Conservation (phyloP, 371 early-diverging fungal species). For the Dinochytrium kinnereticum region DNA sequence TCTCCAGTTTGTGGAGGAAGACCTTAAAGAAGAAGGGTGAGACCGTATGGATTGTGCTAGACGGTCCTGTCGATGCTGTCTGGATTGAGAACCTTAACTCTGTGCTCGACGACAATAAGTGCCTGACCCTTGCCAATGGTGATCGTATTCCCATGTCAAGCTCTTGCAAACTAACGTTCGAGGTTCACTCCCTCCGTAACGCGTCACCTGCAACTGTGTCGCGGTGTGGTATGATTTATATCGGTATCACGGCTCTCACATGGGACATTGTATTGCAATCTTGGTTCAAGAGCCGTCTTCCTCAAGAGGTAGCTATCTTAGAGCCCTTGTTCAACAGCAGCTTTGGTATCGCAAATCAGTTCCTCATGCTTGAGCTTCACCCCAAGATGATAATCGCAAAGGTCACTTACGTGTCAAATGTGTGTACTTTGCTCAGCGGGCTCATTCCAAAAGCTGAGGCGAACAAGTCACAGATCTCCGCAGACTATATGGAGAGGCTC, state of each 20-base stretch:
- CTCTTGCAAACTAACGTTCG: slow-evolving; percentile 64
- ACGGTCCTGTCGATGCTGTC: slow-evolving; percentile 70
- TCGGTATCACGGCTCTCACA: slow-evolving; percentile 62
- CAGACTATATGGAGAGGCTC: slow-evolving; percentile 56
- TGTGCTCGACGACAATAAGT: slow-evolving; percentile 72
- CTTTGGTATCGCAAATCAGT: slow-evolving; percentile 51
- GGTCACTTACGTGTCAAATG: slow-evolving; percentile 56
- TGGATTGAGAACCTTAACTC: slow-evolving; percentile 78
- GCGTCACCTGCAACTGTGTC: slow-evolving; percentile 68
- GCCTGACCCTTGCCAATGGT: slow-evolving; percentile 69
- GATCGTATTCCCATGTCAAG: slow-evolving; percentile 71
- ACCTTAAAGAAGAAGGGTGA: slow-evolving; percentile 66
- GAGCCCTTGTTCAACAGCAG: slow-evolving; percentile 58
- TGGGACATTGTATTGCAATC: slow-evolving; percentile 67
- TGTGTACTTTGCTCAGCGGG: slow-evolving; percentile 56
- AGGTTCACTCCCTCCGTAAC: slow-evolving; percentile 64
- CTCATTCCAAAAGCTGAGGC: slow-evolving; percentile 62
- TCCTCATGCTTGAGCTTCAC: slow-evolving; percentile 55
- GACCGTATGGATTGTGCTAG: slow-evolving; percentile 68
- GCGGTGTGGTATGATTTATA: slow-evolving; percentile 72
- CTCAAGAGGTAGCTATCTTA: slow-evolving; percentile 55
- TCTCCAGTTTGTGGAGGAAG: slow-evolving; percentile 66
- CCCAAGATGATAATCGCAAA: slow-evolving; percentile 64
- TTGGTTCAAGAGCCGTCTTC: slow-evolving; percentile 60
- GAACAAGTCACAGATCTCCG: slow-evolving; percentile 52